Conservation (phyloP, 352 stramenopile species). For the Phytopythium cucurbitacearum region DNA sequence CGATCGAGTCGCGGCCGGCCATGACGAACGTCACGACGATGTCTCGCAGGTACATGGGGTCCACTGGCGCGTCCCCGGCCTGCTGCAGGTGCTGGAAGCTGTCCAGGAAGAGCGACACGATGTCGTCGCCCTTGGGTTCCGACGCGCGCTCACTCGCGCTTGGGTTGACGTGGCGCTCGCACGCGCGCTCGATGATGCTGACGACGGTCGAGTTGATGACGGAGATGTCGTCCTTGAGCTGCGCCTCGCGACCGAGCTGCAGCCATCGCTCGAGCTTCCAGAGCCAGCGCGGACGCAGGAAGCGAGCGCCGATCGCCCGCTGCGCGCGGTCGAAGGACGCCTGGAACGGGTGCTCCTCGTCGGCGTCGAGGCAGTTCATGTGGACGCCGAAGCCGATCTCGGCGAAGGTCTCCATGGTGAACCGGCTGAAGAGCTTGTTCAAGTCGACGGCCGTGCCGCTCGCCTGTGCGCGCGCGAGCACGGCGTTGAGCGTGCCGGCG, state of each 20-base stretch:
- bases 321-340: conserved; percentile 39
- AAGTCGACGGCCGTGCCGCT: conserved; percentile 27
- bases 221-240: conserved; percentile 29
- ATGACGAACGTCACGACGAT: conserved; percentile 82
- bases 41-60: conserved; percentile 51
- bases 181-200: conserved; percentile 32
- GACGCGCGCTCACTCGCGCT: no score
- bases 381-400: conserved; percentile 54
- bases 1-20: conserved; percentile 74
- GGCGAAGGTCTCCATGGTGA: conserved; percentile 48
- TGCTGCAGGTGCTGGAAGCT: conserved; percentile 10
- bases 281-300: conserved; percentile 32
- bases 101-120: conserved; percentile 52
- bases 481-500: conserved; percentile 19
- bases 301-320: conserved; percentile 19
- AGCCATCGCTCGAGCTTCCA: conserved; percentile 42
- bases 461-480: conserved; percentile 13
- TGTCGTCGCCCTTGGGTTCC: conserved; percentile 13
- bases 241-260: conserved; percentile 21
- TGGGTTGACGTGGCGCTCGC: conserved; percentile 6
- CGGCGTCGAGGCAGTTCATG: conserved; percentile 30
- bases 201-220: conserved; percentile 48
- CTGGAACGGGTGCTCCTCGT: conserved; percentile 48
- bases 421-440: conserved; percentile 32
- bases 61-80: conserved; percentile 14